A percentile compares a stretch with the other conserved stretches of the same genome.
Evolutionary conservation across 495 filamentous ascomycete genomes (phyloP).

Genomic region (Chaetomium fimeti): DNA sequence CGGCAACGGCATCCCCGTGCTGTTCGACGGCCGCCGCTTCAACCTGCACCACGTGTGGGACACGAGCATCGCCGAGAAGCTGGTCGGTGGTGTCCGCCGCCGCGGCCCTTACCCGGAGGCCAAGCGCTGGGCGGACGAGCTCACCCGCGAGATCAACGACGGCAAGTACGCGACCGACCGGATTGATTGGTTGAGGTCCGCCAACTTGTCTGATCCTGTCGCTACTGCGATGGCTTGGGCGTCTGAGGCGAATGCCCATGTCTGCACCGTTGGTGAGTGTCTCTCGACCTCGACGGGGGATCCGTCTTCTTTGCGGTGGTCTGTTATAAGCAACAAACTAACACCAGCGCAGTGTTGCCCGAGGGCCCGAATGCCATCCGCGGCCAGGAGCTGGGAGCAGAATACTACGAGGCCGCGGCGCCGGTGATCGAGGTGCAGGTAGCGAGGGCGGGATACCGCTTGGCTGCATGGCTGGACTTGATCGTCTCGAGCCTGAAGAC

Average conservation of each 20-base stretch:
- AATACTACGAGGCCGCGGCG: conserved; percentile 62
- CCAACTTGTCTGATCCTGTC: conserved; percentile 51
- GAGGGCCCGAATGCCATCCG: conserved; percentile 52
- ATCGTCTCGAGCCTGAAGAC: conserved; percentile 42
- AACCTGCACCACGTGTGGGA: conserved; percentile 67
- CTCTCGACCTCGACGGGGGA: neutral
- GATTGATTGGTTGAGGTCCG: conserved; percentile 49
- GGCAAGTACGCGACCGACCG: conserved; percentile 47
- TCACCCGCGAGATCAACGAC: conserved; percentile 51
- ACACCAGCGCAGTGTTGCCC: conserved; percentile 50
- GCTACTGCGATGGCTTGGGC: conserved; percentile 60
- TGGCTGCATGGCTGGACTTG: conserved; percentile 61
- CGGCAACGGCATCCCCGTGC: conserved; percentile 60
- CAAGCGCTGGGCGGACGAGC: conserved; percentile 50
- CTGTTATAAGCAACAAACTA: neutral
- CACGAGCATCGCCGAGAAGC: conserved; percentile 58
- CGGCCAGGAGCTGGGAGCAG: conserved; percentile 57
- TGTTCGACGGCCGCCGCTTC: conserved; percentile 47
- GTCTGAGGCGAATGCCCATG: conserved; percentile 56
- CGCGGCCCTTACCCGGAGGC: conserved; percentile 48
- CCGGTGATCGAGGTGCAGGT: conserved; percentile 69
- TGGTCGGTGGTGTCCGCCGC: conserved; percentile 46
- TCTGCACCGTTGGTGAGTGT: conserved; percentile 53
- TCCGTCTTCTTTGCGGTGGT: neutral
- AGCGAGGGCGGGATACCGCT: conserved; percentile 69